Evolutionary conservation across 164 flowering plant genomes (phyloP), one percentile per base, ranked within the genome.

Genomic region (Kalanchoe fedtschenkoi): DNA sequence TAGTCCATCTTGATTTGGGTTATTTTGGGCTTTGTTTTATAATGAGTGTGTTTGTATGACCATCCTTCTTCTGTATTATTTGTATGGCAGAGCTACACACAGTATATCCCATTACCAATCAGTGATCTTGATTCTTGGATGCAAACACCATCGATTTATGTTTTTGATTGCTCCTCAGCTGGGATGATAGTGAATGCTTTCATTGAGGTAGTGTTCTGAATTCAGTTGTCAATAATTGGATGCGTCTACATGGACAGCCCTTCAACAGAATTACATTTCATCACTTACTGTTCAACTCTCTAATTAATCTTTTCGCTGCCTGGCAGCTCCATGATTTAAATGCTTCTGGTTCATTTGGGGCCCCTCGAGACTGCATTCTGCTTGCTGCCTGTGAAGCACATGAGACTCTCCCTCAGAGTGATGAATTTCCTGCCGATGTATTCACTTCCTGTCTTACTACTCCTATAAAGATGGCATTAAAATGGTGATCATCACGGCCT

Each of bases 341-440:
- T 66, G 59, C 82, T 62, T 76, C 87, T 59, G 68, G 74, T 72
- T 71, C 79, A 17, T 68, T 90, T 56, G 87, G 81, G 32, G 69
- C 87, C 22, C 15, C 65, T 22, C 83, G 83, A 70, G 99, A 93
- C 71, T 88, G 92, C 70, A 90, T 93, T 72, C 70, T 93, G 69
- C 92, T 93, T 61, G 99, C 95, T 43, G 96, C 99, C 55, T 93
- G 99, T 79, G 99, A 88, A 77, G 95, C 95, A 60, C 97, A 90
- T 70, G 99, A 93, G 70, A 87, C 91, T 57, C 93, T 93, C 69
- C 99, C 97, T 21, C 97, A 87, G 75, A 93, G 95, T 80, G 89
- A 75, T 65, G 99, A 93, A 63, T 88, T 88, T 77, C 97, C 97
- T 65, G 99, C 99, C 43, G 99, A 90, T 76, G 89, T 88, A 59